These are phyloP conservation scores for Pleurotus tuber-regium DNA, from an alignment of 768 basidiomycete genomes.

Conservation along the genomic window DNA sequence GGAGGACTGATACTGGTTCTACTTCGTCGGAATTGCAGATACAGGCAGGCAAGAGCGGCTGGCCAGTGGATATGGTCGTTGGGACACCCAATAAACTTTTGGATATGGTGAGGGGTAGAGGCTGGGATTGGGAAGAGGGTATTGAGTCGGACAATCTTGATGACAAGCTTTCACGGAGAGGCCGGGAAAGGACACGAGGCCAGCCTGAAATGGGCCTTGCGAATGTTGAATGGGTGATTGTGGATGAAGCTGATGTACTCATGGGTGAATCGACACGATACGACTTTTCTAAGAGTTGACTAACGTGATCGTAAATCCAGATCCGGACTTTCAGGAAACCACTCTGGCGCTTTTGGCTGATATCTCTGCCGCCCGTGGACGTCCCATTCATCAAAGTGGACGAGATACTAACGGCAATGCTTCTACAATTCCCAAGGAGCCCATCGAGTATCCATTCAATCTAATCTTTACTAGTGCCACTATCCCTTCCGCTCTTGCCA, in stretches of 20 bases:
- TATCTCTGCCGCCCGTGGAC: slow-evolving; percentile 61
- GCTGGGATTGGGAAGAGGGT: slow-evolving; percentile 43
- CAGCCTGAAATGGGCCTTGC: slow-evolving; percentile 60
- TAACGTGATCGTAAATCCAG: slow-evolving; percentile 34
- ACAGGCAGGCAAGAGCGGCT: slow-evolving; percentile 11
- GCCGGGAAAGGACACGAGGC: slow-evolving; percentile 36
- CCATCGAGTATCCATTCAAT: slow-evolving; percentile 79
- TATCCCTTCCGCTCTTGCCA: slow-evolving; percentile 72
- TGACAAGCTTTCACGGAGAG: slow-evolving; percentile 27
- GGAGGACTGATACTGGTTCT: slow-evolving; percentile 14
- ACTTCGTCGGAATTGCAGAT: slow-evolving; percentile 24
- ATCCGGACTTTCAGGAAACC: slow-evolving; percentile 77
- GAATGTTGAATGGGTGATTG: slow-evolving; percentile 82
- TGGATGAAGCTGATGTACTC: slow-evolving; percentile 91
- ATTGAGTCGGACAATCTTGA: slow-evolving; percentile 14
- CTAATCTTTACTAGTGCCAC: slow-evolving; percentile 84
- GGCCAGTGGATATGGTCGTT: slow-evolving; percentile 55
- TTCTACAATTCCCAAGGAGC: slow-evolving; percentile 31
- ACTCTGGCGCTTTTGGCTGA: slow-evolving; percentile 71
- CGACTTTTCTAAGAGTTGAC: background rate
- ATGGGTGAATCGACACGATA: slow-evolving; percentile 55
- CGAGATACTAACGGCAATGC: slow-evolving; percentile 15
- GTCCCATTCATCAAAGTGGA: slow-evolving; percentile 31
- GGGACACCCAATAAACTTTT: slow-evolving; percentile 68
- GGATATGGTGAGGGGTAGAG: slow-evolving; percentile 55